Conservation (phyloP, 495 filamentous ascomycete species). For the Trichoderma asperelloides region DNA sequence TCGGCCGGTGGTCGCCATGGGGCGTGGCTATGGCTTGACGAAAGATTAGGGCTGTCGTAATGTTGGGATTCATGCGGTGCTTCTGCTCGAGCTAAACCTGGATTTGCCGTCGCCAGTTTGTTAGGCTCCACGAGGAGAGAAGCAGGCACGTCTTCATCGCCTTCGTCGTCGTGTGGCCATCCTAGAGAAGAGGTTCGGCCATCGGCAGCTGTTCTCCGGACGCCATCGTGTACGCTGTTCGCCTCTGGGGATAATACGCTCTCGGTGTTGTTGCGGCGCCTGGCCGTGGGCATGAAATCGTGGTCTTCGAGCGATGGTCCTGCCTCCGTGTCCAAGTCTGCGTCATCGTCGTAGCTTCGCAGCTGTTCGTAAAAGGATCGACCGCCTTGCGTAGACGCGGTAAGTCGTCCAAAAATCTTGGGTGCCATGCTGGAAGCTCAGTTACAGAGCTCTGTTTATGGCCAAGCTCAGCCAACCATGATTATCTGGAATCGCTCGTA, state of each 20-base stretch:
- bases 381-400: conserved; percentile 48
- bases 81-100: conserved; percentile 17
- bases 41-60: conserved; percentile 37
- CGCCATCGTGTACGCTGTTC: not conserved
- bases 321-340: conserved; percentile 61
- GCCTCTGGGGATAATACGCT: not conserved
- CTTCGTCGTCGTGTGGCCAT: conserved; percentile 51
- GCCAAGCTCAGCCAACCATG: not conserved
- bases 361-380: conserved; percentile 67
- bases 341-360: conserved; percentile 49
- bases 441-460: not conserved
- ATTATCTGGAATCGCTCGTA: not conserved
- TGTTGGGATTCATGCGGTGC: conserved; percentile 13
- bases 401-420: conserved; percentile 65
- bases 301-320: conserved; percentile 27
- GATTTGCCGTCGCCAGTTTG: conserved; percentile 24
- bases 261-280: not conserved
- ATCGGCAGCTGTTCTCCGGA: not conserved
- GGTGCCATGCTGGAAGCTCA: conserved; percentile 49
- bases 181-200: not conserved
- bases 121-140: conserved; percentile 72
- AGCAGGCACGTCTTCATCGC: conserved; percentile 83
- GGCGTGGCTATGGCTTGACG: conserved; percentile 43
- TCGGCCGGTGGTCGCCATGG: conserved; percentile 61
- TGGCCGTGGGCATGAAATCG: not conserved